These are phyloP conservation scores for Endocarpon pusillum DNA, from an alignment of 495 filamentous ascomycete genomes.

Conservation along the genomic window DNA sequence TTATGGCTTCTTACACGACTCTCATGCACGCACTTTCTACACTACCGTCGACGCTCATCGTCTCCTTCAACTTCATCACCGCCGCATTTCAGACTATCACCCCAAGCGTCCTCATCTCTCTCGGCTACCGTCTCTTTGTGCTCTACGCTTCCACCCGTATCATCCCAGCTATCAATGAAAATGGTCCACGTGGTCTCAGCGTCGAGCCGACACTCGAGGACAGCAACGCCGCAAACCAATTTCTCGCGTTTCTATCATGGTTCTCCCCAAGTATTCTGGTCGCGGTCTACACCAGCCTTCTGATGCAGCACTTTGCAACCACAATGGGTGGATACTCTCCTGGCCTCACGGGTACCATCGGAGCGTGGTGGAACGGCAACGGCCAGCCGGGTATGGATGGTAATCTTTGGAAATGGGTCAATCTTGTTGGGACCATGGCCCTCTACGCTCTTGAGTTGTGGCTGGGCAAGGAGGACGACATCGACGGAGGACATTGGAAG, in stretches of 20 bases:
- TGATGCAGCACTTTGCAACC: conserved; percentile 86
- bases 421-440: conserved; percentile 70
- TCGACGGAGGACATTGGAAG: conserved; percentile 79
- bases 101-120: conserved; percentile 82
- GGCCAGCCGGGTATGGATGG: conserved; percentile 55
- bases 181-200: conserved; percentile 62
- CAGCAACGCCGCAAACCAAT: conserved; percentile 57
- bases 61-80: conserved; percentile 69
- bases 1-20: conserved; percentile 97
- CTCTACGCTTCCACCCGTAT: conserved; percentile 93
- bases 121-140: conserved; percentile 82
- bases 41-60: conserved; percentile 67
- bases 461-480: conserved; percentile 55
- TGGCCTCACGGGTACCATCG: conserved; percentile 34
- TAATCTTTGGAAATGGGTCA: conserved; percentile 85
- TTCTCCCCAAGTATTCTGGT: conserved; percentile 87
- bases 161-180: conserved; percentile 79
- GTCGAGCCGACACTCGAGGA: conserved; percentile 76
- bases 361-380: conserved; percentile 73
- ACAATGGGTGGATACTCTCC: conserved; percentile 32
- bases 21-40: conserved; percentile 67
- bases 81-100: conserved; percentile 87
- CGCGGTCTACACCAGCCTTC: conserved; percentile 86
- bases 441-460: conserved; percentile 81
- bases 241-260: conserved; percentile 71